A percentile compares a stretch with the other conserved stretches of the same genome.
Evolutionary conservation across 176 grass and related monocot genomes (phyloP).

Genomic region (Metroxylon sagu): DNA sequence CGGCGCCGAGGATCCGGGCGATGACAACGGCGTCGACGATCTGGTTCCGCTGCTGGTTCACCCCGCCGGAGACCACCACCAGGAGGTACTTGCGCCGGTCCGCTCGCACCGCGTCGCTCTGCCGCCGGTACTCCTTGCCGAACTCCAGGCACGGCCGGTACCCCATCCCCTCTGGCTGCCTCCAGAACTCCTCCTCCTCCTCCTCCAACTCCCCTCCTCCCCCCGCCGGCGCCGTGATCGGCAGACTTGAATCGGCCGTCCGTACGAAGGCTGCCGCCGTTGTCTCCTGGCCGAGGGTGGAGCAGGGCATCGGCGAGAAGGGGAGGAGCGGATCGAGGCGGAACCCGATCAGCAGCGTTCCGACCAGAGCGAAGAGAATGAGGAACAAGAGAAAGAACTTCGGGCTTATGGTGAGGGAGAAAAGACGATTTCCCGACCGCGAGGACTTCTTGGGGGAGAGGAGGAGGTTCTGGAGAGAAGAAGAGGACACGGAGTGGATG

Average conservation of each 20-base stretch:
- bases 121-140: conserved; percentile 31
- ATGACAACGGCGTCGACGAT: conserved; percentile 50
- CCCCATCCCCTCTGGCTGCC: conserved; percentile 35
- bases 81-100: conserved; percentile 32
- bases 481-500: conserved; percentile 18
- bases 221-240: neutral
- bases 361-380: conserved; percentile 20
- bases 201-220: neutral
- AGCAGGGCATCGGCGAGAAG: conserved; percentile 17
- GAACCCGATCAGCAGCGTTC: conserved; percentile 18
- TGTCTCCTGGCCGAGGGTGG: too few relatives aligned
- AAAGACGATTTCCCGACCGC: neutral
- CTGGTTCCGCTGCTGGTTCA: conserved; percentile 49
- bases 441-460: conserved; percentile 11
- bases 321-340: conserved; percentile 26
- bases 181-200: conserved; percentile 28
- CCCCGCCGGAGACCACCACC: conserved; percentile 36
- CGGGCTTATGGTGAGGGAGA: neutral
- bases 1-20: conserved; percentile 37
- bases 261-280: too few relatives aligned
- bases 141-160: conserved; percentile 37
- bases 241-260: too few relatives aligned
- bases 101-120: neutral
- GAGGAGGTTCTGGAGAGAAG: conserved; percentile 11
- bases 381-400: conserved; percentile 16